Base-by-base conservation (phyloP, 257 asterid species). In the Salvia miltiorrhiza region DNA sequence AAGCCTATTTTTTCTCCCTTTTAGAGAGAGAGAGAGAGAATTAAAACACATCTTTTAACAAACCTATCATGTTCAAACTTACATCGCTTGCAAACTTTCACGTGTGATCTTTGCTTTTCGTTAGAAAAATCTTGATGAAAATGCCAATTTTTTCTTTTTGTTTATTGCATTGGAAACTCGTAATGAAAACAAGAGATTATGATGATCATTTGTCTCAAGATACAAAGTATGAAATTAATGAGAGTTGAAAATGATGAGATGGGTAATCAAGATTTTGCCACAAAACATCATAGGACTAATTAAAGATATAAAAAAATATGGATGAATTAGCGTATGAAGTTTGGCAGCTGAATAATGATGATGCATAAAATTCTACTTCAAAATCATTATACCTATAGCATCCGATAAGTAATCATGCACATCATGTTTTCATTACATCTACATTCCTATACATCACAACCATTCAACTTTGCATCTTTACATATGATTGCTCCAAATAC, bases 41-140 rank as follows among this genome's bases (percentile, higher is more conserved):
- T 4, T 61, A 13, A 32, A 17, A 54, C 57, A 52, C 72, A 60
- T 73, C 80, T 82, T 76, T 67, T 71, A 48, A 79, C 73, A 32
- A 63, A 37, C 65, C 40, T 56, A 44, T 45, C 28, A 32, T 33
- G 39, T 69, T 54, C 65, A 64, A 43, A 59, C 35, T 28, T 50
- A 53, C 73, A 65, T 54, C 26, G 33, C 9, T 71, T 48, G 23
- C 63, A 65, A 52, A 58, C 75, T 61, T 75, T 81, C 79, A 81
- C 79, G 70, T 78, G 73, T 73, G 57, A 74, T 59, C 70, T 39
- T 63, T 30, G 17, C 64, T 16, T 67, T 59, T 58, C 65, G 21
- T 60, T 32, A 3, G n/a, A 5, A 1, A 48, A 20, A 60, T 50
- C 71, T 68, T 68, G 50, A 26, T 12, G 52, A 52, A 68, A 68